phyloP scores from a whole-genome alignment of 352 stramenopile genomes.

The Phytophthora tentaculata region DNA sequence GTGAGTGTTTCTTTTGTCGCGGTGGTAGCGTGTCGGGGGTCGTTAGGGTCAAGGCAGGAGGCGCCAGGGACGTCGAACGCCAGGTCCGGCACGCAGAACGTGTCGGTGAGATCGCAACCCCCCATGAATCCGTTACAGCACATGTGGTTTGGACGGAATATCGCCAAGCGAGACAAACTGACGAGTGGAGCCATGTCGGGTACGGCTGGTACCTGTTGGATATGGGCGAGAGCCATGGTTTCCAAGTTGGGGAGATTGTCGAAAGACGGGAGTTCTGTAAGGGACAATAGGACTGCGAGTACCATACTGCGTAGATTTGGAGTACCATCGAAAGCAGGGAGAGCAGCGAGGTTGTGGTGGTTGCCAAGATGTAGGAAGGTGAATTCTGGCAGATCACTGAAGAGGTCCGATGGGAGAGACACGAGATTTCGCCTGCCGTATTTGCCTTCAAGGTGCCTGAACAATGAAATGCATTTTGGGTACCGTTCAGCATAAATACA shows the following conservation, averaged over 20 bases:
- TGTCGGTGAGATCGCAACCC: slow-evolving; percentile 18
- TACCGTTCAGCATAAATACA: too few relatives aligned
- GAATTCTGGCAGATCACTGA: slow-evolving; percentile 28
- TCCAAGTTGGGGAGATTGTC: slow-evolving; percentile 23
- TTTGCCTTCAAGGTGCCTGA: slow-evolving; percentile 34
- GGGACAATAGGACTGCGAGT: slow-evolving; percentile 16
- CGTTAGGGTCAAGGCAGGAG: slow-evolving; percentile 12
- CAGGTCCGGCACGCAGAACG: slow-evolving; percentile 12
- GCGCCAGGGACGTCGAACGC: slow-evolving; percentile 18
- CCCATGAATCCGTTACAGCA: slow-evolving; percentile 36
- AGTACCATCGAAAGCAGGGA: slow-evolving; percentile 17
- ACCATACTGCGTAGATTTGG: slow-evolving; percentile 27
- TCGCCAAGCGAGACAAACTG: slow-evolving; percentile 18
- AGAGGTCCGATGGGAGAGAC: slow-evolving; percentile 19
- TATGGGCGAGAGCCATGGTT: slow-evolving; percentile 18
- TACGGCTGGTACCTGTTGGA: slow-evolving; percentile 13
- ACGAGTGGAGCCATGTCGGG: slow-evolving; percentile 26
- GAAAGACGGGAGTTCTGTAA: slow-evolving; percentile 20
- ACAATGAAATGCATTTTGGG: not conserved
- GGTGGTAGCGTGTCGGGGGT: slow-evolving; percentile 10
- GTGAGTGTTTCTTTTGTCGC: slow-evolving; percentile 14
- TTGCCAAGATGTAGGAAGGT: slow-evolving; percentile 24
- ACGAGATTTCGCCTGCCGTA: slow-evolving; percentile 23
- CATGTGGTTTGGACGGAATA: slow-evolving; percentile 27
- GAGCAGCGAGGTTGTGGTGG: slow-evolving; percentile 11